phyloP scores from a whole-genome alignment of 1,284 basidiomycete genomes.

The Ustilago tritici region DNA sequence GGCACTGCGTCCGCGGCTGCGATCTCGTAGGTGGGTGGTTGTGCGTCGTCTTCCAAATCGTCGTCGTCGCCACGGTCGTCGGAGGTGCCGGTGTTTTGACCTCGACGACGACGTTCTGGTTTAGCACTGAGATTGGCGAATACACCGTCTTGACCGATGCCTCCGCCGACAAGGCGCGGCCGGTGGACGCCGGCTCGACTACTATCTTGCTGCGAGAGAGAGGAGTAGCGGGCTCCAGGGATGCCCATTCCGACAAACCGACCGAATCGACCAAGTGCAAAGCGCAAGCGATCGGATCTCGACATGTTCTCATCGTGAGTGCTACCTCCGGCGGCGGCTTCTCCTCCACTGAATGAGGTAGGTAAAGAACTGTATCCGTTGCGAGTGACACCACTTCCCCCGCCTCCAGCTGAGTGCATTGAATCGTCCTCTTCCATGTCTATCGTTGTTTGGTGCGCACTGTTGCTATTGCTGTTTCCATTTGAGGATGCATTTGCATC shows the following conservation, averaged over 20 bases:
- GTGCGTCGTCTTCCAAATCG: slow-evolving; percentile 73
- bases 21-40: slow-evolving; percentile 81
- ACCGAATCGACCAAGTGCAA: slow-evolving; percentile 62
- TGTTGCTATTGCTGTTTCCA: not conserved
- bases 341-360: slow-evolving; percentile 16
- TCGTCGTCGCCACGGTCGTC: slow-evolving; percentile 76
- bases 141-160: slow-evolving; percentile 90
- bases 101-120: slow-evolving; percentile 73
- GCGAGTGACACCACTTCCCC: slow-evolving; percentile 16
- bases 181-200: slow-evolving; percentile 32
- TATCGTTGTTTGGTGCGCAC: slow-evolving; percentile 30
- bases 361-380: slow-evolving; percentile 42
- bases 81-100: slow-evolving; percentile 21
- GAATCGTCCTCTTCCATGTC: slow-evolving; percentile 41
- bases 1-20: slow-evolving; percentile 93
- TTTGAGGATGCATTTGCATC: not conserved
- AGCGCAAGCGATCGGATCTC: slow-evolving; percentile 50
- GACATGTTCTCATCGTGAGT: slow-evolving; percentile 23
- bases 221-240: slow-evolving; percentile 64
- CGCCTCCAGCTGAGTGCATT: slow-evolving; percentile 12
- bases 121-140: slow-evolving; percentile 96
- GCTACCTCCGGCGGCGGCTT: slow-evolving; percentile 6
- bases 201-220: slow-evolving; percentile 36
- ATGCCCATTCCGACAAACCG: slow-evolving; percentile 67
- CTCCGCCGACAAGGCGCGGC: slow-evolving; percentile 75